These are phyloP conservation scores for Trypanosoma mega DNA, from an alignment of 208 protist species.

Conservation along the genomic window DNA sequence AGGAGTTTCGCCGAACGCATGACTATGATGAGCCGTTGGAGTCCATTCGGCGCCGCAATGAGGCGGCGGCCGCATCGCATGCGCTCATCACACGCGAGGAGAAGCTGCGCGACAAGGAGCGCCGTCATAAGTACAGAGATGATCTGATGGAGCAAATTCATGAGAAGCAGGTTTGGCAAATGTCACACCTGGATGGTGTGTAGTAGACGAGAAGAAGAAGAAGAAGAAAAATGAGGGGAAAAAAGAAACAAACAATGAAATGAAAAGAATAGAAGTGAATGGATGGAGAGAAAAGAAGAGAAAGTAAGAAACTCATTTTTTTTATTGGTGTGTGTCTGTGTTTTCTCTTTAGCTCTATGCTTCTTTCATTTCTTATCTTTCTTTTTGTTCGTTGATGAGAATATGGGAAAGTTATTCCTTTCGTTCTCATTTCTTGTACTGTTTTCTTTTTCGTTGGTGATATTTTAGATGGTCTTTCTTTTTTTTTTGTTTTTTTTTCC, in stretches of 20 bases:
- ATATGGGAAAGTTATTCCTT: no score
- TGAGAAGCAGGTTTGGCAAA: conserved; percentile 59
- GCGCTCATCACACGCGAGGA: conserved; percentile 63
- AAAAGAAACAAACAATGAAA: conserved; percentile 10
- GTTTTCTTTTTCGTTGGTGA: no score
- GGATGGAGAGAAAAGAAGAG: not conserved
- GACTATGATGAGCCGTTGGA: conserved; percentile 84
- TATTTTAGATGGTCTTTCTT: no score
- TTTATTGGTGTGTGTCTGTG: not conserved
- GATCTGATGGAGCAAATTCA: conserved; percentile 80
- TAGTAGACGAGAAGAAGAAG: no score
- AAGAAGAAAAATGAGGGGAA: not conserved
- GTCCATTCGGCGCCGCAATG: conserved; percentile 59
- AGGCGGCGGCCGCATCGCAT: conserved; percentile 53
- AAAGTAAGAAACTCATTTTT: conserved; percentile 5
- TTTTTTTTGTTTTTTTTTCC: no score
- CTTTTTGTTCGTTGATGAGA: no score
- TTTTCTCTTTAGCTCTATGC: no score
- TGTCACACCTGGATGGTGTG: conserved; percentile 64
- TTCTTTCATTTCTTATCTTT: no score
- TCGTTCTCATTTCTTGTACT: no score
- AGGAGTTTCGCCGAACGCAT: conserved; percentile 63
- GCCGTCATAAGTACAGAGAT: conserved; percentile 55
- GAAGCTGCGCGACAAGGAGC: conserved; percentile 38
- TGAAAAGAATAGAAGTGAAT: not conserved